phyloP scores from a whole-genome alignment of 148 eudicot genomes.

The Spergularia bocconei region DNA sequence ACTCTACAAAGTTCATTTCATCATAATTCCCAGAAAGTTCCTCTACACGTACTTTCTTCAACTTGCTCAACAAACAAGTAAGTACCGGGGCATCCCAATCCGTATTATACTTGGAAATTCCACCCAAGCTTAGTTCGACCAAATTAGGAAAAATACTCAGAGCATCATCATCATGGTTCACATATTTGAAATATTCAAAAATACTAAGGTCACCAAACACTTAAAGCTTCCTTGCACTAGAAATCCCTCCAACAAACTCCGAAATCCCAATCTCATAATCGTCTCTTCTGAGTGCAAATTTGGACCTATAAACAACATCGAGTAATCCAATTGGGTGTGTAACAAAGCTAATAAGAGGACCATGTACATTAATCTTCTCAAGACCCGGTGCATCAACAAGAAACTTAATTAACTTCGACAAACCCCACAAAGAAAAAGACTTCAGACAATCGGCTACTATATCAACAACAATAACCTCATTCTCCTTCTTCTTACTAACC shows the following conservation, averaged over 20 bases:
- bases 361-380: not conserved
- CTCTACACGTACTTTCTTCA: not conserved
- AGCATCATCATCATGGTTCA: not conserved
- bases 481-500: too few species aligned
- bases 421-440: not conserved
- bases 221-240: not conserved
- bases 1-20: not conserved
- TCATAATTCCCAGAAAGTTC: not conserved
- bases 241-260: not conserved
- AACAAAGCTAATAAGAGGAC: not conserved
- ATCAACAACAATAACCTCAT: not conserved
- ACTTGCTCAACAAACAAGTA: not conserved
- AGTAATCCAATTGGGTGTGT: not conserved
- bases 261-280: not conserved
- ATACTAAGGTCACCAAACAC: not conserved
- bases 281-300: not conserved
- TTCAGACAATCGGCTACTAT: not conserved
- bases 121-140: not conserved
- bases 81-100: not conserved
- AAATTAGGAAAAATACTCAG: not conserved
- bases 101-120: not conserved
- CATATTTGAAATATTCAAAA: too few species aligned
- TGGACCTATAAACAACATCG: not conserved
- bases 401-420: not conserved
- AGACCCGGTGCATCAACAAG: conserved; percentile 1